Conservation (phyloP, 1,284 basidiomycete genomes). For the Boletellus dicymbophilus region DNA sequence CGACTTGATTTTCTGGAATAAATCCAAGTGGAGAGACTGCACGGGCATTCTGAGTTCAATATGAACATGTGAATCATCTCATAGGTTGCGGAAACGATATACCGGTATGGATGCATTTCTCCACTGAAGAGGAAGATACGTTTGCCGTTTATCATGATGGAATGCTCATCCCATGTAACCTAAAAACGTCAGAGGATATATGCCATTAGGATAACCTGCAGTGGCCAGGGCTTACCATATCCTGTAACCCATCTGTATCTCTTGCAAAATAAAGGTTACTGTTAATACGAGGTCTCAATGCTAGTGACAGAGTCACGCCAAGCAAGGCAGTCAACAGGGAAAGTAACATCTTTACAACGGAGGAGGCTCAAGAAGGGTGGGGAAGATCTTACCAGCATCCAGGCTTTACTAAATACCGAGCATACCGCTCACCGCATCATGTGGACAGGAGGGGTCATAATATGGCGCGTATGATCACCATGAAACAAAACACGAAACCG, state of each 20-base stretch:
- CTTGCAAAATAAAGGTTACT: conserved; percentile 17
- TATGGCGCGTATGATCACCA: too few species aligned
- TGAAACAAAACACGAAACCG: too few species aligned
- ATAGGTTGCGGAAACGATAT: neutral
- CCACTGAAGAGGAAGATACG: conserved; percentile 49
- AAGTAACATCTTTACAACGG: conserved; percentile 15
- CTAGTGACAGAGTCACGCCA: conserved; percentile 7
- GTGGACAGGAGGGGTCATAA: too few species aligned
- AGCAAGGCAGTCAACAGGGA: conserved; percentile 16
- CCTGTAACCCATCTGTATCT: conserved; percentile 20
- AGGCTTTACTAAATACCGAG: conserved; percentile 7
- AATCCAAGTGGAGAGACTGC: conserved; percentile 43
- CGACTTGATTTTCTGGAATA: conserved; percentile 49
- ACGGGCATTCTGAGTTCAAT: conserved; percentile 37
- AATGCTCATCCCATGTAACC: conserved; percentile 51
- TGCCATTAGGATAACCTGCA: too few species aligned
- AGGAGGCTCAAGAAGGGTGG: too few species aligned
- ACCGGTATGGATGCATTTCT: conserved; percentile 50
- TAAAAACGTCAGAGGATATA: conserved; percentile 8
- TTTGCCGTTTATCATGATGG: conserved; percentile 46
- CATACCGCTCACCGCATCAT: neutral
- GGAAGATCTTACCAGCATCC: neutral
- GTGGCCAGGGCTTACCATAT: conserved; percentile 11
- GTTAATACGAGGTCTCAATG: conserved; percentile 1
- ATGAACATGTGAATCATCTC: neutral